Conservation (phyloP, 116 monocot species). For the Zostera marina region DNA sequence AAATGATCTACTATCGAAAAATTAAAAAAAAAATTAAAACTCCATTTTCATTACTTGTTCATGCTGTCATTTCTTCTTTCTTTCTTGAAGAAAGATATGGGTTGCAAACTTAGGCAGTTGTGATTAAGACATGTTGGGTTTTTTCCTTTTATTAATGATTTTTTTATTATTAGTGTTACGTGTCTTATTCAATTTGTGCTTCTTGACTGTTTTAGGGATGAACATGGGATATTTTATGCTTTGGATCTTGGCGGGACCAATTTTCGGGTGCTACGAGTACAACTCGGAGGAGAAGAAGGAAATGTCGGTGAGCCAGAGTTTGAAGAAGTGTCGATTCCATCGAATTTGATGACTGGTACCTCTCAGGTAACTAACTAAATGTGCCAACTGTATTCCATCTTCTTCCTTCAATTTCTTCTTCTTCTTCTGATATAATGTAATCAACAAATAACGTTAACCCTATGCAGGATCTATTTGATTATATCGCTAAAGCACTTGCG, state of each 20-base stretch:
- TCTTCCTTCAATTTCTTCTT: not conserved
- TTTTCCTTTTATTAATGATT: not conserved
- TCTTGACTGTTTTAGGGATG: constrained; percentile 23
- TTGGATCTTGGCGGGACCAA: constrained; percentile 77
- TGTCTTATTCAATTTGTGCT: not conserved
- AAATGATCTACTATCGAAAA: no score
- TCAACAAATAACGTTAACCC: not conserved
- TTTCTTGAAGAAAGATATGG: no score
- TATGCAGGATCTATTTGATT: constrained; percentile 71
- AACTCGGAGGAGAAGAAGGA: constrained; percentile 54
- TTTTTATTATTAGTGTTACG: not conserved
- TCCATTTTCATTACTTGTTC: no score
- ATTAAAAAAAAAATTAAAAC: no score
- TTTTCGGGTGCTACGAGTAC: constrained; percentile 48
- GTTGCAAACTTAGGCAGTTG: no score
- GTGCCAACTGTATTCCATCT: not conserved
- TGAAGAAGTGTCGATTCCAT: constrained; percentile 40
- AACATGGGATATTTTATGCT: constrained; percentile 63
- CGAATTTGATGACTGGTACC: constrained; percentile 46
- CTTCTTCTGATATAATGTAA: not conserved
- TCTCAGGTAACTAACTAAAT: constrained; percentile 27
- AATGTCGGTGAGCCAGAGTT: constrained; percentile 41
- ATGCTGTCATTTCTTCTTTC: no score
- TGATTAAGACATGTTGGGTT: no score
- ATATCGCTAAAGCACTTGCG: constrained; percentile 43